Percentiles rank a stretch among this genome's conserved stretches.
These are phyloP conservation scores for Lizonia empirigonia DNA, from an alignment of 2,329 filamentous ascomycete genomes.

Conservation along the genomic window DNA sequence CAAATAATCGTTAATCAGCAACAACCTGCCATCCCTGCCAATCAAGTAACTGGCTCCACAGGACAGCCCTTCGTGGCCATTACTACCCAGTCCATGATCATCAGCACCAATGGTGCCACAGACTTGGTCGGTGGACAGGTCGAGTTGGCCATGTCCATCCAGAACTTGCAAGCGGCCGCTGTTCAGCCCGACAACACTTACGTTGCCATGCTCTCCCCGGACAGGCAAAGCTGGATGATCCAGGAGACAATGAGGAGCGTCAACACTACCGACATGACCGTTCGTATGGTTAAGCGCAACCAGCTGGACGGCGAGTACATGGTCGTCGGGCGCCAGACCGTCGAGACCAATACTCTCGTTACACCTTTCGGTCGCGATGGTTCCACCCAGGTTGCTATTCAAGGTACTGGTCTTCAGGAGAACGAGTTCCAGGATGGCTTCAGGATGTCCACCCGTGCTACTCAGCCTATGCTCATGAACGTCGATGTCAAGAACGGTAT, in stretches of 20 bases:
- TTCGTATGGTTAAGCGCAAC: slow-evolving; percentile 44
- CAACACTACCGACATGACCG: slow-evolving; percentile 46
- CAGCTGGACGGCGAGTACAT: slow-evolving; percentile 48
- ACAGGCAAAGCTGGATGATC: slow-evolving; percentile 48
- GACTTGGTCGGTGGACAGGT: slow-evolving; percentile 46
- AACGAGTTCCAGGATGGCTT: slow-evolving; percentile 48
- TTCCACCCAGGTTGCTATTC: slow-evolving; percentile 36
- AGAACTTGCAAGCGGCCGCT: slow-evolving; percentile 36
- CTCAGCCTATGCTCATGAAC: slow-evolving; percentile 46
- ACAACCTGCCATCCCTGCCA: slow-evolving; percentile 40
- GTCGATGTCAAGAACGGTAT: slow-evolving; percentile 45
- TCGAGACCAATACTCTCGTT: slow-evolving; percentile 43
- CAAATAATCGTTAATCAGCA: slow-evolving; percentile 51
- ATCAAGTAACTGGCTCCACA: slow-evolving; percentile 46
- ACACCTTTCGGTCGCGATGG: slow-evolving; percentile 39
- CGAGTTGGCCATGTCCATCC: slow-evolving; percentile 41
- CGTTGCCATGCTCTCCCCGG: slow-evolving; percentile 46
- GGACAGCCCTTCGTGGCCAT: slow-evolving; percentile 47
- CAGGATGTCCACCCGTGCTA: slow-evolving; percentile 44
- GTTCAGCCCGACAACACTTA: slow-evolving; percentile 46
- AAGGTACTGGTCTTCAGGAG: slow-evolving; percentile 46
- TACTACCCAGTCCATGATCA: slow-evolving; percentile 40
- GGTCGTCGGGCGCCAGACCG: slow-evolving; percentile 47
- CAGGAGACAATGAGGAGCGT: slow-evolving; percentile 46
- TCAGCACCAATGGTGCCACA: slow-evolving; percentile 46